Evolutionary conservation across 108 stramenopile species (phyloP), one percentile per base, ranked within the genome.

Genomic region (Fragilaria crotonensis): DNA sequence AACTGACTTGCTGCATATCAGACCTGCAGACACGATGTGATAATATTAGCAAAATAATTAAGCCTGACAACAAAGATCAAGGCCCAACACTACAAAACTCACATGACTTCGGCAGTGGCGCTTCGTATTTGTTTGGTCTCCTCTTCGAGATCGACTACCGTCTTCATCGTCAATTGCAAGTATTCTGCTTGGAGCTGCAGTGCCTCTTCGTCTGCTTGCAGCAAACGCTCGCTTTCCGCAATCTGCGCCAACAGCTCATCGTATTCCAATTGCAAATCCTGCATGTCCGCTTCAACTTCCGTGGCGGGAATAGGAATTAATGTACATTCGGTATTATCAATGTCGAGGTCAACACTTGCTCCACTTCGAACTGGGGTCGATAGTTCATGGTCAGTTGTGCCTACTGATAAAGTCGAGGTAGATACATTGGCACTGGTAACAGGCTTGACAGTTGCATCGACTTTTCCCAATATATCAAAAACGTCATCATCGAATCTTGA

Each of bases 401-500:
- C 73, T n/a, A n/a, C n/a, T n/a, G n/a, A n/a, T n/a, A n/a, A n/a
- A n/a, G n/a, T n/a, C n/a, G n/a, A n/a, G n/a, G n/a, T n/a, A n/a
- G n/a, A n/a, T n/a, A n/a, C n/a, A n/a, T n/a, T n/a, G n/a, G n/a
- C n/a, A n/a, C n/a, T n/a, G n/a, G n/a, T n/a, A n/a, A n/a, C n/a
- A n/a, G n/a, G n/a, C n/a, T n/a, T n/a, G n/a, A n/a, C n/a, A n/a
- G n/a, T n/a, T n/a, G n/a, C n/a, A n/a, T n/a, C n/a, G n/a, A n/a
- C n/a, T n/a, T n/a, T n/a, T n/a, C n/a, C 71, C 46, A 78, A 41
- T 0, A 58, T 68, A 5, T 44, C 46, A 59, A 78, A 78, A 25
- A 66, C 71, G 31, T 78, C 64, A 45, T 78, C 76, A 52, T 64
- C 67, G 59, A 78, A 78, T 18, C 76, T 36, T n/a, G 56, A 53